phyloP scores from a whole-genome alignment of 139 green algal genomes.

The Haematococcus lacustris region DNA sequence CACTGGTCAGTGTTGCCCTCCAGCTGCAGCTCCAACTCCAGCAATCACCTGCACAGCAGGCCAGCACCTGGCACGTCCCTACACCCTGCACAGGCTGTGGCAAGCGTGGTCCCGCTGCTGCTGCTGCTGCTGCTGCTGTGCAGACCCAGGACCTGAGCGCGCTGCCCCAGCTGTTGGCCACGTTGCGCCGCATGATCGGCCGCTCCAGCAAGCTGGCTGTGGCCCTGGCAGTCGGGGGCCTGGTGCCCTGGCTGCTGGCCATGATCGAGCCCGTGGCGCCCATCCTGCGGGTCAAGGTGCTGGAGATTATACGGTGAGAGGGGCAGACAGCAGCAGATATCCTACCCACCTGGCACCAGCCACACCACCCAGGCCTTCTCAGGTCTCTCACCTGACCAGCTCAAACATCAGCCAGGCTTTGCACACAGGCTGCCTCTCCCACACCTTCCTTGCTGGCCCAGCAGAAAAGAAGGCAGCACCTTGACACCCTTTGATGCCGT shows the following conservation, averaged over 20 bases:
- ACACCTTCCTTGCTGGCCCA: background rate
- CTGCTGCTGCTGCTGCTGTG: background rate
- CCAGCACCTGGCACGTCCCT: no score
- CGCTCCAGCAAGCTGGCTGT: slow-evolving; percentile 47
- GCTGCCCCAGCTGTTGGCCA: slow-evolving; percentile 42
- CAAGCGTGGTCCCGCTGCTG: no score
- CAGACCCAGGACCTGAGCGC: background rate
- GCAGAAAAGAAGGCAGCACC: background rate
- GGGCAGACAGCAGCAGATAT: no score
- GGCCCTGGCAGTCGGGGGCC: slow-evolving; percentile 22
- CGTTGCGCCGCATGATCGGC: slow-evolving; percentile 41
- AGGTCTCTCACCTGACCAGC: background rate
- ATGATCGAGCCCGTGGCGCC: slow-evolving; percentile 28
- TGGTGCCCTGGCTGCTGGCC: slow-evolving; percentile 39
- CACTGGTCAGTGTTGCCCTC: no score
- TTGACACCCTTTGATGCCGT: background rate
- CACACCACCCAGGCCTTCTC: background rate
- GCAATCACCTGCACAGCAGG: no score
- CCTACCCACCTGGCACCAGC: background rate
- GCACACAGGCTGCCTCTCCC: background rate
- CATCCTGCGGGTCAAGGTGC: slow-evolving; percentile 42
- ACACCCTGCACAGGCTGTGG: no score
- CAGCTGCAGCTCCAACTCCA: no score
- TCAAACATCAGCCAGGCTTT: background rate
- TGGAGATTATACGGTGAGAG: slow-evolving; percentile 42